A percentile compares a stretch with the other conserved stretches of the same genome.
phyloP scores from a whole-genome alignment of 2,329 filamentous ascomycete genomes.

The Cordyceps cateniannulata region DNA sequence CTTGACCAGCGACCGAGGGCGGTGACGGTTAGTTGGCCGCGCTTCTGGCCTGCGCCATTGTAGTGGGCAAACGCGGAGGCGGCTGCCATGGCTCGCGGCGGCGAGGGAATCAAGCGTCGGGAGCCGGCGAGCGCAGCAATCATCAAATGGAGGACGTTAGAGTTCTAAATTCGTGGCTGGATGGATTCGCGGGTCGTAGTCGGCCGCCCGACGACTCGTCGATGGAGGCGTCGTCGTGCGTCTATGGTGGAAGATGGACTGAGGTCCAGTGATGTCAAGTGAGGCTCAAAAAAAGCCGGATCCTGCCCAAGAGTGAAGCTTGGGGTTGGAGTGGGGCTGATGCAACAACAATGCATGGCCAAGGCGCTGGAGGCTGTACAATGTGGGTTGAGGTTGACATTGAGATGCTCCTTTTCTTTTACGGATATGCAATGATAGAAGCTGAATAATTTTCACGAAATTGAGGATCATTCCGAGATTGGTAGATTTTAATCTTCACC shows the following conservation, averaged over 20 bases:
- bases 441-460: not conserved
- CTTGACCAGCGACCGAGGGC: constrained; percentile 81
- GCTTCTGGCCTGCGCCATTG: constrained; percentile 27
- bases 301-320: not conserved
- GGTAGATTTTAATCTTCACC: not conserved
- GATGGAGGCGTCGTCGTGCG: not conserved
- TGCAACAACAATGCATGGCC: not conserved
- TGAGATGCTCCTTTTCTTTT: not conserved
- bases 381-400: no score
- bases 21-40: constrained; percentile 53
- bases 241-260: not conserved
- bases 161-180: no score
- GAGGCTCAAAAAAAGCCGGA: constrained; percentile 2
- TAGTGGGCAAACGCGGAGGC: constrained; percentile 31
- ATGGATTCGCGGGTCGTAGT: not conserved
- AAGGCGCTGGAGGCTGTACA: no score
- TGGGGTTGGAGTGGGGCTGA: constrained; percentile 4
- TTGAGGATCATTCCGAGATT: no score
- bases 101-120: constrained; percentile 18
- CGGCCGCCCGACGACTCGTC: constrained; percentile 1
- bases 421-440: not conserved
- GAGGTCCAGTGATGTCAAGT: not conserved
- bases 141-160: constrained; percentile 17
- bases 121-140: constrained; percentile 17
- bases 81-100: constrained; percentile 28